Base-by-base conservation (phyloP, 2,329 filamentous ascomycete species). In the Colletotrichum paranaense region DNA sequence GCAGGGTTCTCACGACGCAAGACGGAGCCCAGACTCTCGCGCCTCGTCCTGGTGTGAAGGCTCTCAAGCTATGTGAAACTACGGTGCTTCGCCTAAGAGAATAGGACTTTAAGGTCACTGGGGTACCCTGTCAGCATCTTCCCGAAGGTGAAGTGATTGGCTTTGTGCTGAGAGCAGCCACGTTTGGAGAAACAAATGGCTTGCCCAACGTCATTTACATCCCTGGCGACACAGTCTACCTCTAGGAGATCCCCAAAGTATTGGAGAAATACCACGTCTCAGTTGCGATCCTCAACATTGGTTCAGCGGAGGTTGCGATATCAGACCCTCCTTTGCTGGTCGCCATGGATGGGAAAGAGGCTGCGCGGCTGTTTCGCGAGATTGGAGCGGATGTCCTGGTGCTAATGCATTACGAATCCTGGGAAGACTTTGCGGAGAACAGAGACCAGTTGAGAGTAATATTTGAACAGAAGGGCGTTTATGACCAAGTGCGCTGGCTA, bases 151-250 rank as follows among this genome's bases (percentile, higher is more conserved):
- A 88, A 74, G 84, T 82, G 14, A 85, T 81, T 0, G 86, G 86
- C 3, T 88, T 88, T 74, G 76, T 88, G 7, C 0, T 88, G 2
- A 80, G 79, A 0, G 75, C 78, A 0, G 69, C 78, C 0, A 78
- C 77, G 0, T 87, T 88, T 52, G 85, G 86, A 2, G 66, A 73
- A 9, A 74, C 76, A 5, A 77, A 82, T 4, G 83, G 83, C 0
- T 75, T 75, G 0, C 86, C 84, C 0, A 88, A 88, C 68, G 86
- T 81, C 2, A 82, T 88, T 8, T 88, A 84, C 73, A 86, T 88
- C 76, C 83, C 86, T 0, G 86, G 86, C 0, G 86, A 88, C 70
- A 88, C 86, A 0, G 81, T 88, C 4, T 87, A 87, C 67, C 76
- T 86, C 0, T 78, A 82, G 1, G 85, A 87, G 74, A 78, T 85